phyloP scores from a whole-genome alignment of 306 rosid species.

The Clitoria ternatea region DNA sequence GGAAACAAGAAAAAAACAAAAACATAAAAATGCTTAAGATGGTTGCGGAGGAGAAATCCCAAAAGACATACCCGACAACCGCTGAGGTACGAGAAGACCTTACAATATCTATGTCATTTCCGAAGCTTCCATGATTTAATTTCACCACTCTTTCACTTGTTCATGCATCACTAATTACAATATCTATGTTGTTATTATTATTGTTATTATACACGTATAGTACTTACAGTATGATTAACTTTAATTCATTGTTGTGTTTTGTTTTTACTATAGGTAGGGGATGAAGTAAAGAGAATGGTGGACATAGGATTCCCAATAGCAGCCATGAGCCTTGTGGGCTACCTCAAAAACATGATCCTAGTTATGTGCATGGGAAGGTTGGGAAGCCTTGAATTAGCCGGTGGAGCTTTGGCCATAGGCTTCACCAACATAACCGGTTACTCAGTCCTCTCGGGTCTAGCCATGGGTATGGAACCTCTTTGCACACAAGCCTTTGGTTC shows the following conservation, averaged over 20 bases:
- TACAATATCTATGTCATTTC: not conserved
- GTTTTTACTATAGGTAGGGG: conserved; percentile 53
- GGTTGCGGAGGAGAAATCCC: conserved; percentile 36
- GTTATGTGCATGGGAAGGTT: conserved; percentile 77
- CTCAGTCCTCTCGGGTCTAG: conserved; percentile 68
- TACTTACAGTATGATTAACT: too few relatives aligned
- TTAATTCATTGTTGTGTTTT: not conserved
- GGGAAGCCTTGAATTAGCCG: conserved; percentile 71
- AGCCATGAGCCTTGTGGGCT: conserved; percentile 64
- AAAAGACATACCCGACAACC: conserved; percentile 38
- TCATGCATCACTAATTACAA: too few relatives aligned
- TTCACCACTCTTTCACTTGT: not conserved
- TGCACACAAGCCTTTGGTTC: conserved; percentile 83
- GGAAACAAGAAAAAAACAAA: conserved; percentile 8
- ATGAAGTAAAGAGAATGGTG: conserved; percentile 60
- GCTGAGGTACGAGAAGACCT: conserved; percentile 34
- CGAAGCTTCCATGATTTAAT: conserved; percentile 16
- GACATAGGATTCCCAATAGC: conserved; percentile 69
- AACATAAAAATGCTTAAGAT: conserved; percentile 23
- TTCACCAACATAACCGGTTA: conserved; percentile 79
- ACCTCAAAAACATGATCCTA: conserved; percentile 62
- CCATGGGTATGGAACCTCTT: conserved; percentile 80
- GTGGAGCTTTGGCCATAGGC: conserved; percentile 75
- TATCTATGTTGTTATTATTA: too few relatives aligned
- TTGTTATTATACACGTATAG: too few relatives aligned